Evolutionary conservation across 2,329 filamentous ascomycete genomes (phyloP).

Genomic region (Sporothrix variecibatus): DNA sequence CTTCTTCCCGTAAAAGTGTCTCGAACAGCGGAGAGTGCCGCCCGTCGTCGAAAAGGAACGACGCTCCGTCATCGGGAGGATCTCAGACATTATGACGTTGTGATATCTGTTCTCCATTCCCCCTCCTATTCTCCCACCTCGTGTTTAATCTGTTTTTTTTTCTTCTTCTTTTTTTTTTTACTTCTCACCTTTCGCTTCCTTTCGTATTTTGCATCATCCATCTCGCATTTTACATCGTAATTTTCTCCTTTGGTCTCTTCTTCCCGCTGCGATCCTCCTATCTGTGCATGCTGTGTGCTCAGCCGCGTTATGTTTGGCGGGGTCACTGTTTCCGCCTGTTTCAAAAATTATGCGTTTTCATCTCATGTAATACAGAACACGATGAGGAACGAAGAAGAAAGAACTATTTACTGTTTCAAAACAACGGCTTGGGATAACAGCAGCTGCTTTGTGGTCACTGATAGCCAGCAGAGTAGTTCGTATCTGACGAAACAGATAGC

Average conservation of each 20-base stretch:
- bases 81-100: background rate
- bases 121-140: background rate
- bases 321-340: conserved; percentile 7
- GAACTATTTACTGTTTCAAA: background rate
- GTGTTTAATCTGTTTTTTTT: background rate
- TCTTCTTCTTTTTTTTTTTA: background rate
- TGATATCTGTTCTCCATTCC: background rate
- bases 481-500: background rate
- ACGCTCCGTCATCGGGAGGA: background rate
- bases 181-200: background rate
- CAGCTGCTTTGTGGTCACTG: background rate
- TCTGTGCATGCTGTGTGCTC: background rate
- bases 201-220: background rate
- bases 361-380: background rate
- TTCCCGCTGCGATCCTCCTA: background rate
- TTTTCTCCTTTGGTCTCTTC: background rate
- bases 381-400: background rate
- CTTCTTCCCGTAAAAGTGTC: background rate
- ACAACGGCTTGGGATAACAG: background rate
- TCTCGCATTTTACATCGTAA: background rate
- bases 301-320: background rate
- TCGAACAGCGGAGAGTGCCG: background rate
- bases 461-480: background rate
- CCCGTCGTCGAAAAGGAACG: background rate
- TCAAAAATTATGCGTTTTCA: conserved; percentile 9